Conservation (phyloP, 805 yeast species). For the Wickerhamomyces mucosus region DNA sequence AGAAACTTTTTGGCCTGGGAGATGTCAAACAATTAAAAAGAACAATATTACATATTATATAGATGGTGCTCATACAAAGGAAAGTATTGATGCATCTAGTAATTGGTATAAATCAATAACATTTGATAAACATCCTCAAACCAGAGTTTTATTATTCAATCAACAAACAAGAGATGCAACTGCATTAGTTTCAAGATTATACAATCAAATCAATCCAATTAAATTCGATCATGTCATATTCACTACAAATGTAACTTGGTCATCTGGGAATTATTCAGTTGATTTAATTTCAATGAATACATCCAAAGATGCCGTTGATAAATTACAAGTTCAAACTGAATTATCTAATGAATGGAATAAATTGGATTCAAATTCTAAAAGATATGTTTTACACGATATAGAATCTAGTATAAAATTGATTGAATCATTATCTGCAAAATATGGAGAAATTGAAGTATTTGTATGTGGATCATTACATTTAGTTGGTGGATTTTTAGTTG, state of each 20-base stretch:
- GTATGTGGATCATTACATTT: conserved; percentile 92
- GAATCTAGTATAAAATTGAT: conserved; percentile 60
- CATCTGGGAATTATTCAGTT: conserved; percentile 64
- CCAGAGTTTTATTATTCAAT: conserved; percentile 63
- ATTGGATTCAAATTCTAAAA: conserved; percentile 34
- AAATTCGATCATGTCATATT: conserved; percentile 72
- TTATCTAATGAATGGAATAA: conserved; percentile 63
- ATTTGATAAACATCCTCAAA: conserved; percentile 20
- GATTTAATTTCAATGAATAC: conserved; percentile 85
- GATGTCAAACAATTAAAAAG: conserved; percentile 67
- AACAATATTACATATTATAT: conserved; percentile 60
- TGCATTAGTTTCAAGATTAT: conserved; percentile 47
- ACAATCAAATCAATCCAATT: conserved; percentile 31
- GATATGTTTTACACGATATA: conserved; percentile 59
- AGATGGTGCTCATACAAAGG: conserved; percentile 95
- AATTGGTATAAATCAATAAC: conserved; percentile 58
- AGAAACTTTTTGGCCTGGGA: conserved; percentile 83
- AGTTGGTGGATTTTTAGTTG: conserved; percentile 90
- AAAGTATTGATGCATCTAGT: conserved; percentile 75
- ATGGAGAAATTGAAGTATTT: conserved; percentile 51
- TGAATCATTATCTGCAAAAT: conserved; percentile 17
- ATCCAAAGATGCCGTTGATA: conserved; percentile 68
- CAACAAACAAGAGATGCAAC: conserved; percentile 89
- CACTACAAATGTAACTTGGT: conserved; percentile 89
- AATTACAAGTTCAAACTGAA: conserved; percentile 69